These are phyloP conservation scores for Termitomyces sp. DNA, from an alignment of 768 basidiomycete species.

Conservation along the genomic window DNA sequence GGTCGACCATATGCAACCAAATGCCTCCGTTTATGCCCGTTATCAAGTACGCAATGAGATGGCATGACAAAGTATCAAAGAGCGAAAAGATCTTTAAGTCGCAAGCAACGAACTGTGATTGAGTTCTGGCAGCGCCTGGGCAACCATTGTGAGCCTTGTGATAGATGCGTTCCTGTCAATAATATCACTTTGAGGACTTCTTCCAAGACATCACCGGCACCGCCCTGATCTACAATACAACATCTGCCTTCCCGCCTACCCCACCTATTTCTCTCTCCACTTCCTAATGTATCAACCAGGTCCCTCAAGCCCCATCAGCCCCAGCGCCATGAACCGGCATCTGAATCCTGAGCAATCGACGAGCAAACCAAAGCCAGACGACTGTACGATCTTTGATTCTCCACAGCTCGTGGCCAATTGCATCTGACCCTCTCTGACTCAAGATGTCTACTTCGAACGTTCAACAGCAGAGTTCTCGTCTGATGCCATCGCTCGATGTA, in stretches of 20 bases:
- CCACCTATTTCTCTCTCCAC: constrained; percentile 2
- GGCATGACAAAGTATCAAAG: not conserved
- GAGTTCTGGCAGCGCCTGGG: constrained; percentile 16
- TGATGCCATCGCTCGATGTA: constrained; percentile 84
- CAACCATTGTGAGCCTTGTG: constrained; percentile 28
- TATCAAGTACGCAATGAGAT: not conserved
- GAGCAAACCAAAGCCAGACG: constrained; percentile 38
- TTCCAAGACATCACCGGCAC: constrained; percentile 8
- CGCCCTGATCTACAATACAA: constrained; percentile 14
- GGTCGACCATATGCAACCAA: not conserved
- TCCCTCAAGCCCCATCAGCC: constrained; percentile 30
- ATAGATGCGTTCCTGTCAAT: constrained; percentile 13
- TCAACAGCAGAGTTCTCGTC: constrained; percentile 79
- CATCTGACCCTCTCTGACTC: constrained; percentile 17
- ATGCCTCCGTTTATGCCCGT: not conserved
- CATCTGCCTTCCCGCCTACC: constrained; percentile 10
- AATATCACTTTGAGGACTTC: not conserved
- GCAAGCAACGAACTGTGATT: not conserved
- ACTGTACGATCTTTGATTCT: constrained; percentile 30
- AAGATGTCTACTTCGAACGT: constrained; percentile 96
- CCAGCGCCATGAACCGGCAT: constrained; percentile 25
- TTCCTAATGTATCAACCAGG: constrained; percentile 35
- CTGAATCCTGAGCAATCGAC: constrained; percentile 32
- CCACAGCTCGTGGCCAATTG: not conserved
- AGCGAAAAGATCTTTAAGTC: not conserved